These are phyloP conservation scores for Funneliformis mosseae DNA, from an alignment of 192 early-diverging fungal genomes.

Conservation along the genomic window DNA sequence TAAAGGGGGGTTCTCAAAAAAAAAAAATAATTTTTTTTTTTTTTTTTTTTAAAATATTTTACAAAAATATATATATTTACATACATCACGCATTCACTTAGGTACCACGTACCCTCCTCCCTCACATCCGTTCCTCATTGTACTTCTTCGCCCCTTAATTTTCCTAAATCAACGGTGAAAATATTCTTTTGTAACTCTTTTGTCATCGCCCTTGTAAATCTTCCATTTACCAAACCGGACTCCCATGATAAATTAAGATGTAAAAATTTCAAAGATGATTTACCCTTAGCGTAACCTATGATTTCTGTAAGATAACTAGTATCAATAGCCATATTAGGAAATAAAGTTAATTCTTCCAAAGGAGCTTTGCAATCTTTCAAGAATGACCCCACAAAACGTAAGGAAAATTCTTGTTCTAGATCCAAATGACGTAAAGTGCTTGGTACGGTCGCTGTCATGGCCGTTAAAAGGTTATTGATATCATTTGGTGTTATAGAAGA, in stretches of 20 bases:
- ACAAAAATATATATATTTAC: too few relatives aligned
- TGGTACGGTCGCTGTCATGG: not conserved
- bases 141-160: not conserved
- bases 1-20: too few relatives aligned
- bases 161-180: not conserved
- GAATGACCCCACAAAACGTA: not conserved
- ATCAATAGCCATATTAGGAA: slow-evolving; percentile 1
- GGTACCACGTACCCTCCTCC: too few relatives aligned
- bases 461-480: not conserved
- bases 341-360: slow-evolving; percentile 12
- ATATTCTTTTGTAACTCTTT: not conserved
- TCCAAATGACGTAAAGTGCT: not conserved
- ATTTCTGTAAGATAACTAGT: not conserved
- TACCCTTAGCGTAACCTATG: not conserved
- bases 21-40: too few relatives aligned
- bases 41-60: too few relatives aligned
- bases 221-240: not conserved
- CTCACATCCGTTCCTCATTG: not conserved
- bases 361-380: not conserved
- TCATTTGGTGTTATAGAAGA: not conserved
- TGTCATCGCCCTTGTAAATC: not conserved
- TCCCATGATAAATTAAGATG: slow-evolving; percentile 20
- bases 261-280: slow-evolving; percentile 1
- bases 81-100: too few relatives aligned
- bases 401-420: slow-evolving; percentile 5